A percentile compares a stretch with the other conserved stretches of the same genome.
Evolutionary conservation across 2,329 filamentous ascomycete genomes (phyloP).

Genomic region (Colletotrichum euphorbiae): DNA sequence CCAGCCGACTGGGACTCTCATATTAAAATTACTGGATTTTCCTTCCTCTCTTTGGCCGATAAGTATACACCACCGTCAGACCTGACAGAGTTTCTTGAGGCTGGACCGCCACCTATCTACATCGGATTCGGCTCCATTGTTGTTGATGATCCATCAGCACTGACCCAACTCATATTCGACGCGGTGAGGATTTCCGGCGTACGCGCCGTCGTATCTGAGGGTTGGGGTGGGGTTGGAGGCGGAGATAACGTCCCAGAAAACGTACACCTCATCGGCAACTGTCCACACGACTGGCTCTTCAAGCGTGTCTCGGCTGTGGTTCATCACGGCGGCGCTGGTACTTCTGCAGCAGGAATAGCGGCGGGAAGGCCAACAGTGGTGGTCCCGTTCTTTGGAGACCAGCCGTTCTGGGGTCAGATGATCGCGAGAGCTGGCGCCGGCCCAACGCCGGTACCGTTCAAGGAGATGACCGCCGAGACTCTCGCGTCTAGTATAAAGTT

Average conservation of each 20-base stretch:
- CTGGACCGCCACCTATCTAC: slow-evolving; percentile 71
- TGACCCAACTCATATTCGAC: slow-evolving; percentile 70
- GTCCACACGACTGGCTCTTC: slow-evolving; percentile 76
- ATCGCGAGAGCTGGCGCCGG: slow-evolving; percentile 71
- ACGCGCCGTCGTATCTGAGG: slow-evolving; percentile 71
- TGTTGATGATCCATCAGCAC: slow-evolving; percentile 68
- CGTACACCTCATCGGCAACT: slow-evolving; percentile 72
- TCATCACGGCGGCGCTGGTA: slow-evolving; percentile 74
- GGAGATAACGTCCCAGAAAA: slow-evolving; percentile 59
- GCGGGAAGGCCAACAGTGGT: slow-evolving; percentile 72
- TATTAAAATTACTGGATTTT: slow-evolving; percentile 72
- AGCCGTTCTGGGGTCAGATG: slow-evolving; percentile 76
- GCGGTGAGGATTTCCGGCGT: slow-evolving; percentile 68
- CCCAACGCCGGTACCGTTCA: slow-evolving; percentile 68
- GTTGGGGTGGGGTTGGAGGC: slow-evolving; percentile 73
- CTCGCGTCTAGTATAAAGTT: slow-evolving; percentile 64
- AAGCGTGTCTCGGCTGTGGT: slow-evolving; percentile 68
- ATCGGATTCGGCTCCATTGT: slow-evolving; percentile 77
- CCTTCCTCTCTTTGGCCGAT: slow-evolving; percentile 65
- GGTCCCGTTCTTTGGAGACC: slow-evolving; percentile 75
- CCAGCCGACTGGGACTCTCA: slow-evolving; percentile 70
- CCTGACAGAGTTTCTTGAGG: slow-evolving; percentile 64
- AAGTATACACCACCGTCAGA: slow-evolving; percentile 66
- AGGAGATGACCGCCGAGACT: slow-evolving; percentile 66
- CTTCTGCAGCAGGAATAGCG: slow-evolving; percentile 72